Evolutionary conservation across 1,284 basidiomycete genomes (phyloP), one percentile per base, ranked within the genome.

Genomic region (Xanthoconium separans): DNA sequence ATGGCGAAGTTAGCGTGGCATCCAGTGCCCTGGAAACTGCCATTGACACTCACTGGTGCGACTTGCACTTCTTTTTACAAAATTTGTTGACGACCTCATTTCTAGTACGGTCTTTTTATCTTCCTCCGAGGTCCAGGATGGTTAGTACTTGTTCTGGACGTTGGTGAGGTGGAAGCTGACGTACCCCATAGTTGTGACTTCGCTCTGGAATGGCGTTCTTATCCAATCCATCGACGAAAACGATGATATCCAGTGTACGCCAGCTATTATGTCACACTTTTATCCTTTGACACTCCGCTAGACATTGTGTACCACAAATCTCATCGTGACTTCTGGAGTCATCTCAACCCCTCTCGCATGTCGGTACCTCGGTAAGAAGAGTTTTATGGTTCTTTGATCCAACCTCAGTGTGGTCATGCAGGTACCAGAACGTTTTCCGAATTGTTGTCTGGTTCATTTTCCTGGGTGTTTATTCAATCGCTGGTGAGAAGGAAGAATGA

Each of bases 381-480:
- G 16, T 57, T 30, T 29, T 29, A 22, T 8, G 0, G 2, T 8
- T 8, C 27, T 24, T 39, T 48, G 2, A 37, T 44, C 11, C 54
- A 30, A 37, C 36, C 45, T 54, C 50, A 54, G 45, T 40, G 5
- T 39, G 5, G 29, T 11, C 55, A 7, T 39, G 15, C 51, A 87
- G 87, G 53, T 91, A 91, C 64, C 90, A 91, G 63, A 92, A 90
- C 58, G 77, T 83, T 42, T 83, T 91, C 64, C 80, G 88, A 20
- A 84, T 95, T 56, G 47, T 78, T 3, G 77, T 95, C 20, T 96
- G 94, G 95, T 67, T 93, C 42, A 74, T 93, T 61, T 95, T 95
- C 75, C 79, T 97, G 16, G 78, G 84, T 41, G 83, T 86, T 11
- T 98, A 96, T 69, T 94, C 91, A 4, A 89, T 90, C 75, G 89